Evolutionary conservation across 2,329 filamentous ascomycete genomes (phyloP).

Genomic region (Alternaria dauci): DNA sequence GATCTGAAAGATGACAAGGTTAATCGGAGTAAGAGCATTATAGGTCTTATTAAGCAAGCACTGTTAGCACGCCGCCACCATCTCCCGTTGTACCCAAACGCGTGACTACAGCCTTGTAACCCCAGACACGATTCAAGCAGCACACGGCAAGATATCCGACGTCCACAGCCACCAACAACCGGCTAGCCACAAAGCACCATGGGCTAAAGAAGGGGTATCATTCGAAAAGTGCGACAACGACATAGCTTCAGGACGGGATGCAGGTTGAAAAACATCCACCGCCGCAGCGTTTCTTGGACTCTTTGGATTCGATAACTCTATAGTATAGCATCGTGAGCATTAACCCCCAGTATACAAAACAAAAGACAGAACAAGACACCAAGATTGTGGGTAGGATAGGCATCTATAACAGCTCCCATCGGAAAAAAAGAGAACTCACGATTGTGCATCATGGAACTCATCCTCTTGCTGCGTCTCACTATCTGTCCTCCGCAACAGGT

Average conservation of each 20-base stretch:
- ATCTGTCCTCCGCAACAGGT: conserved; percentile 49
- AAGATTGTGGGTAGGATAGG: neutral
- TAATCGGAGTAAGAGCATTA: neutral
- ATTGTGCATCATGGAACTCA: conserved; percentile 59
- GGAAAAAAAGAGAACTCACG: conserved; percentile 25
- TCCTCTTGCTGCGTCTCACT: conserved; percentile 55
- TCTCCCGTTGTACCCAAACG: neutral
- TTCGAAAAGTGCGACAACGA: neutral
- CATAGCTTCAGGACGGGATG: conserved; percentile 12
- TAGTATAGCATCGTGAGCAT: conserved; percentile 12
- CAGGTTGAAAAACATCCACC: conserved; percentile 29
- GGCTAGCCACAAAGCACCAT: neutral
- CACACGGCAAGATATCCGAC: neutral
- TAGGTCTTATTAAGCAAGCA: conserved; percentile 1
- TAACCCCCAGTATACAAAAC: neutral
- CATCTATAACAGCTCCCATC: neutral
- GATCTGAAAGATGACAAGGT: neutral
- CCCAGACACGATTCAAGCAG: conserved; percentile 1
- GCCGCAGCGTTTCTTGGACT: conserved; percentile 6
- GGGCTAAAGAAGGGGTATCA: neutral
- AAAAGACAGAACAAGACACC: neutral
- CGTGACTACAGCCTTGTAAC: conserved; percentile 5
- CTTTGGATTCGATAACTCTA: conserved; percentile 15
- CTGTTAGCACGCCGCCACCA: conserved; percentile 3
- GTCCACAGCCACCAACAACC: neutral